Evolutionary conservation across 139 green algal genomes (phyloP), one percentile per base, ranked within the genome.

Genomic region (Picochlorum sp.): DNA sequence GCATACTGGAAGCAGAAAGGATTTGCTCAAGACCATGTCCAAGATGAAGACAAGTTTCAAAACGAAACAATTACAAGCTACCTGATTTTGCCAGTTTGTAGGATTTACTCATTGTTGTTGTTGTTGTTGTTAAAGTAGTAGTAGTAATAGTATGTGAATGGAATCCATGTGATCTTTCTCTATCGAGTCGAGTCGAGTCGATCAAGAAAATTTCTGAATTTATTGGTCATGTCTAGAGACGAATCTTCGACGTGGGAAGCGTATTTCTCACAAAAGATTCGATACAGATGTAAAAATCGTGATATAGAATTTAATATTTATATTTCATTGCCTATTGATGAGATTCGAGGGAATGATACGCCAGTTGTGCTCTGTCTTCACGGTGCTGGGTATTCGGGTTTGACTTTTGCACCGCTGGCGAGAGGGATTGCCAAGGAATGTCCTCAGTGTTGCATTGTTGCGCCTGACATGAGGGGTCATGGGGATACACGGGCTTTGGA

Each of bases 381-480:
- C 70, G 89, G 89, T 11, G 88, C 82, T 9, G 88, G 89, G 51
- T 96, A 96, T 78, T 91, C 85, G 8, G 84, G 81, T 24, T 66
- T 94, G 0, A 90, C 88, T 0, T 97, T 85, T 85, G 86, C 89
- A 3, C 69, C 89, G 15, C 55, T 95, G 41, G 87, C 87, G 0
- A 20, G 7, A 54, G 47, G 1, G 16, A 20, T 54, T 54, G 30
- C 49, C 16, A 16, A 56, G 11, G 63, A 95, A 4, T 91, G 90
- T 44, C 61, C 28, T 73, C 88, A 79, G 63, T 89, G 75, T 58
- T 80, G 72, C 0, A 62, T 96, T 9, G 58, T 87, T 3, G 90
- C 88, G 0, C 69, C 86, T 8, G 90, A 97, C 62, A 56, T 92
- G 31, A 70, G 90, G 7, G 76, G 82, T 9, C 90, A 97, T 76